phyloP scores from a whole-genome alignment of 768 basidiomycete genomes.

The Hypholoma sublateritium region DNA sequence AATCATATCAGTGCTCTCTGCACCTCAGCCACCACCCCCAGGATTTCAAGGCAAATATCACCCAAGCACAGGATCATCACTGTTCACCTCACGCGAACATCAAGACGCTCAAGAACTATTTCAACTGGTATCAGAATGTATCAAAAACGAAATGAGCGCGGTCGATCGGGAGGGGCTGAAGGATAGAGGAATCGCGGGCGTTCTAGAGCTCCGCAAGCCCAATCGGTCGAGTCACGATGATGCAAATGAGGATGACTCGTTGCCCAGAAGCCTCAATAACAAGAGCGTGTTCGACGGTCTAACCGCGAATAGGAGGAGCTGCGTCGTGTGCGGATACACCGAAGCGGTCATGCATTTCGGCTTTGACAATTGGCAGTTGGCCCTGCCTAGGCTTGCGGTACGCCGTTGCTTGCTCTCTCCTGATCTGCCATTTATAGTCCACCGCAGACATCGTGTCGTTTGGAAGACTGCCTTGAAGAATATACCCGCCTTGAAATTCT shows the following conservation, averaged over 20 bases:
- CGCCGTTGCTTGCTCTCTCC: slow-evolving; percentile 24
- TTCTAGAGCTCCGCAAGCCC: slow-evolving; percentile 30
- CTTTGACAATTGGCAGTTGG: slow-evolving; percentile 83
- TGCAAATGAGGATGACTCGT: slow-evolving; percentile 2
- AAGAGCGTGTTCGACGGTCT: slow-evolving; percentile 87
- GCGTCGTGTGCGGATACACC: slow-evolving; percentile 88
- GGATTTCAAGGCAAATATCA: slow-evolving; percentile 35
- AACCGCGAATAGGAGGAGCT: slow-evolving; percentile 87
- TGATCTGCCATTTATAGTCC: slow-evolving; percentile 1
- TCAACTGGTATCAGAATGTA: slow-evolving; percentile 85
- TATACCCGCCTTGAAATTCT: slow-evolving; percentile 89
- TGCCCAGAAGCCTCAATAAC: slow-evolving; percentile 16
- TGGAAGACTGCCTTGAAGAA: slow-evolving; percentile 84
- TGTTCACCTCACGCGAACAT: slow-evolving; percentile 89
- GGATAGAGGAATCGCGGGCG: slow-evolving; percentile 69
- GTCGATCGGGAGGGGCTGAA: slow-evolving; percentile 71
- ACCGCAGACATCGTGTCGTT: slow-evolving; percentile 55
- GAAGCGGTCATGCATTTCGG: slow-evolving; percentile 92
- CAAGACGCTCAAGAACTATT: slow-evolving; percentile 99
- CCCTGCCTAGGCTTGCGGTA: slow-evolving; percentile 65
- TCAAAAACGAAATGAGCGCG: slow-evolving; percentile 80
- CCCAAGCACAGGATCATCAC: slow-evolving; percentile 28
- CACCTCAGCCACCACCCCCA: slow-evolving; percentile 36
- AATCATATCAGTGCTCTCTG: slow-evolving; percentile 69
- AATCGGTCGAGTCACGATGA: neutral